Base-by-base conservation (phyloP, 257 asterid species). In the Capsicum chinense region DNA sequence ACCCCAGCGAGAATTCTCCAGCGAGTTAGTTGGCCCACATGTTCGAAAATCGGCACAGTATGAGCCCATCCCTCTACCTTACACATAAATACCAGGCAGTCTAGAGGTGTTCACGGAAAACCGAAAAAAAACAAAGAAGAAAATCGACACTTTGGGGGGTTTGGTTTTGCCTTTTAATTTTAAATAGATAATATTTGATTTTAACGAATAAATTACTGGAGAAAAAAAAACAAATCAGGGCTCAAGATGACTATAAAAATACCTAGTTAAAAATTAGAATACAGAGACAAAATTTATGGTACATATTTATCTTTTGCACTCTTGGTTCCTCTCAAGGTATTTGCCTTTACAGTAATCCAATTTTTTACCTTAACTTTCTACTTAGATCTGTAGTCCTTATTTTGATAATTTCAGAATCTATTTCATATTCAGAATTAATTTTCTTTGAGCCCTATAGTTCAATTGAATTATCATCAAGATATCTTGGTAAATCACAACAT, bases 361-460 rank as follows among this genome's bases (percentile, higher is more conserved):
- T 33, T 66, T 26, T 33, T 63, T 66, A 66, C 73, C 71, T 26
- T 64, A 11, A 33, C 73, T 66, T 66, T 13, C 73, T 66, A 66
- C 47, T 33, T 35, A 17, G 5, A 2, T 0, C 13, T 66, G 47
- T 33, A 66, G 73, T 66, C n/a, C 13, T 66, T 33, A 33, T 66
- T 33, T 66, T 66, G 73, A 33, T 66, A 35, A 33, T 66, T 66
- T 12, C 73, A 66, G 47, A 66, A 33, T 33, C 73, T 33, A 66
- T 66, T 66, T 33, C n/a, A 66, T 12, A n/a, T 66, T 66, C n/a
- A 66, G 33, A 64, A 66, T 33, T 8, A 66, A 10, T 33, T 33
- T 42, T 33, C 33, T 35, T 15, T 11, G 71, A 33, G 71, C 33
- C 71, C 47, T 66, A 26, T 64, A 21, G 70, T 26, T 64, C 12